Conservation (phyloP, 345 rosid genomes). For the Rubroshorea leprosula region DNA sequence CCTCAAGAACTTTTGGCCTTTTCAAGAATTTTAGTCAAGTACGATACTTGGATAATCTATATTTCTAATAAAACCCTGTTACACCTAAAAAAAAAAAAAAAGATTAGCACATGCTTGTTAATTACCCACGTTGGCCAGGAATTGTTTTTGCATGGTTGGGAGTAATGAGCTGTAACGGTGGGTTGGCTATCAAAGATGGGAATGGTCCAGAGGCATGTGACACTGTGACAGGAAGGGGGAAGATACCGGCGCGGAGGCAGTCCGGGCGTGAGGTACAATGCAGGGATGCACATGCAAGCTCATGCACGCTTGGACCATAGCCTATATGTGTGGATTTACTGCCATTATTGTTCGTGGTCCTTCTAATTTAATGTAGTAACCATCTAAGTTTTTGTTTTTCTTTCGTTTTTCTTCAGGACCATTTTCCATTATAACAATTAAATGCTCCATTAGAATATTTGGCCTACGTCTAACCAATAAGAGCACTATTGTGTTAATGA, state of each 20-base stretch:
- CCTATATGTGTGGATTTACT: slow-evolving; percentile 4
- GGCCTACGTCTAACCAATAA: too few relatives aligned
- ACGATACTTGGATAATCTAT: too few relatives aligned
- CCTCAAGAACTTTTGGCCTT: too few relatives aligned
- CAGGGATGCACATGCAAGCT: not conserved
- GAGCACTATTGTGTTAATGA: too few relatives aligned
- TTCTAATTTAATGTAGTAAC: slow-evolving; percentile 16
- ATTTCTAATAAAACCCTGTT: too few relatives aligned
- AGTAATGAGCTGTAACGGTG: too few relatives aligned
- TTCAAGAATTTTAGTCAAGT: too few relatives aligned
- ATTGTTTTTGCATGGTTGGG: too few relatives aligned
- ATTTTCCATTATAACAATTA: slow-evolving; percentile 18
- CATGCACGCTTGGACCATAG: not conserved
- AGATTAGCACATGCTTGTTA: not conserved
- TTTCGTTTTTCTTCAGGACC: slow-evolving; percentile 19
- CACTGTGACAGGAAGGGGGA: too few relatives aligned
- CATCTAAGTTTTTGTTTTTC: slow-evolving; percentile 12
- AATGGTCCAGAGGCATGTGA: slow-evolving; percentile 47
- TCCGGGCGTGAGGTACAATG: not conserved
- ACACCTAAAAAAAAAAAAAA: not conserved
- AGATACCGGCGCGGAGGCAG: slow-evolving; percentile 28
- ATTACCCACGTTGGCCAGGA: too few relatives aligned
- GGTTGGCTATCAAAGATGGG: slow-evolving; percentile 17
- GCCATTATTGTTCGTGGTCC: slow-evolving; percentile 41
- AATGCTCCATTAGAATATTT: too few relatives aligned